phyloP scores from a whole-genome alignment of 768 basidiomycete species.

The Omphalotus guepiniiformis region DNA sequence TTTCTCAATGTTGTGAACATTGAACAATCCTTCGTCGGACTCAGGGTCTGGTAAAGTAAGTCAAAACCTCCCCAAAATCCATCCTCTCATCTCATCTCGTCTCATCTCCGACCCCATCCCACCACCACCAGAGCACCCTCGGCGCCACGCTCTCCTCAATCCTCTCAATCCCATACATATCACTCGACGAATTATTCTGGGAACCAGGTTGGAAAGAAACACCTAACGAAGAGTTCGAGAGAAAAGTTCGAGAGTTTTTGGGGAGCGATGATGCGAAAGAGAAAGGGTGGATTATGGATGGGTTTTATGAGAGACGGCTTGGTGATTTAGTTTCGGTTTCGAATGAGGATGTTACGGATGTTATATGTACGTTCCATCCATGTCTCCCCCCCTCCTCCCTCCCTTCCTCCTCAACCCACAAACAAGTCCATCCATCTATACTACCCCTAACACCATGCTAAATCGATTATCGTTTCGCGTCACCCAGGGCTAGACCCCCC shows the following conservation, averaged over 20 bases:
- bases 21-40: not conserved
- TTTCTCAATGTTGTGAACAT: not conserved
- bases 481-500: conserved; percentile 65
- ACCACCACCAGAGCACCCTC: conserved; percentile 31
- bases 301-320: conserved; percentile 31
- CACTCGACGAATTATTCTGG: conserved; percentile 34
- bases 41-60: conserved; percentile 39
- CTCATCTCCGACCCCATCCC: not conserved
- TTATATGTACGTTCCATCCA: conserved; percentile 41
- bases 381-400: not conserved
- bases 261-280: conserved; percentile 41
- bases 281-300: conserved; percentile 53
- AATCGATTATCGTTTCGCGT: not conserved
- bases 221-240: conserved; percentile 18
- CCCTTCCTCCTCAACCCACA: not conserved
- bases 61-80: not conserved
- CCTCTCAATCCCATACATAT: conserved; percentile 31
- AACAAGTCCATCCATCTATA: too few relatives aligned
- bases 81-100: not conserved
- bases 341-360: conserved; percentile 39
- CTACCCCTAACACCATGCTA: too few relatives aligned
- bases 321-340: conserved; percentile 34
- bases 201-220: conserved; percentile 29
- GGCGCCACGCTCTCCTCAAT: conserved; percentile 29
- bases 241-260: conserved; percentile 9